Evolutionary conservation across 2,329 filamentous ascomycete species (phyloP).

Genomic region (Onygenales sp.): DNA sequence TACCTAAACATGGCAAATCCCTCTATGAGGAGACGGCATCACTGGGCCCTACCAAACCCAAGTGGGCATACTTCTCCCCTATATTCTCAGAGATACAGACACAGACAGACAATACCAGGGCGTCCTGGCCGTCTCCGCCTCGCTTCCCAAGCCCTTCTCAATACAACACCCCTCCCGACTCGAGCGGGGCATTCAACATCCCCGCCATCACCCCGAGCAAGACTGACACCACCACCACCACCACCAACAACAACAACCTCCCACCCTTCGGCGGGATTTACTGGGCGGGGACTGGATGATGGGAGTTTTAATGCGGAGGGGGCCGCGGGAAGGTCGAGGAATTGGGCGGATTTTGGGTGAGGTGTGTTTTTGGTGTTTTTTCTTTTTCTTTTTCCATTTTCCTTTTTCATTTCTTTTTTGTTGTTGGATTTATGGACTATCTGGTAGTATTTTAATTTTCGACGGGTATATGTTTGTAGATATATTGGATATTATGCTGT

Average conservation of each 20-base stretch:
- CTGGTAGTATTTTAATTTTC: too few species aligned
- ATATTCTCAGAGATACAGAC: neutral
- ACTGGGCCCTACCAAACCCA: neutral
- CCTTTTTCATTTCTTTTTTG: neutral
- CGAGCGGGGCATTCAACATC: neutral
- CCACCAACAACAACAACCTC: neutral
- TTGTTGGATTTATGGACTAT: neutral
- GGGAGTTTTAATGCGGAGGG: neutral
- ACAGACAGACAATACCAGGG: too few species aligned
- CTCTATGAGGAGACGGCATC: neutral
- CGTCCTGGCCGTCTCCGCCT: too few species aligned
- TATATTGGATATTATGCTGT: neutral
- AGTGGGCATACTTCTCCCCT: neutral
- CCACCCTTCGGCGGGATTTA: neutral
- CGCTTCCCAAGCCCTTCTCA: too few species aligned
- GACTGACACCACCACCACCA: neutral
- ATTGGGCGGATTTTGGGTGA: slow-evolving; percentile 13
- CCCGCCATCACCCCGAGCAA: neutral
- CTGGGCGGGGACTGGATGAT: neutral
- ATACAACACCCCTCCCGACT: neutral
- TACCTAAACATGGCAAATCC: neutral
- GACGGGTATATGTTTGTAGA: neutral
- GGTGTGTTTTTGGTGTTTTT: neutral
- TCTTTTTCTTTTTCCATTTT: neutral
- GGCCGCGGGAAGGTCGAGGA: slow-evolving; percentile 9